These are phyloP conservation scores for Fusarium poae DNA, from an alignment of 2,329 filamentous ascomycete genomes.

Conservation along the genomic window DNA sequence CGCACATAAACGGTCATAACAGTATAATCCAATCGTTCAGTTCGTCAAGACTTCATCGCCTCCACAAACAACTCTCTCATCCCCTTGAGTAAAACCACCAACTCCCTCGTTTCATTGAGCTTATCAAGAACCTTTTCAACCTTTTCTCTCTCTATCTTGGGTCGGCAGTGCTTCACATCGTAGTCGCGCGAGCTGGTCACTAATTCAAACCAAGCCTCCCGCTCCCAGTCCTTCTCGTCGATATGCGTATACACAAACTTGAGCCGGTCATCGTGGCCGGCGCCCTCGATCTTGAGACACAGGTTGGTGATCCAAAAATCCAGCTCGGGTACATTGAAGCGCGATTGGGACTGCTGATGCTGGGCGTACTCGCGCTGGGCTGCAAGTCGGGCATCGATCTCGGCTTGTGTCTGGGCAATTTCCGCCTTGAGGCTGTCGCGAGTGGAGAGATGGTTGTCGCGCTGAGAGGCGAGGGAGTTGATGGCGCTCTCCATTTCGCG, in stretches of 20 bases:
- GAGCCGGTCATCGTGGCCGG: conserved; percentile 83
- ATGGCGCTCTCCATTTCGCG: conserved; percentile 78
- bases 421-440: conserved; percentile 71
- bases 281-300: conserved; percentile 89
- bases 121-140: conserved; percentile 81
- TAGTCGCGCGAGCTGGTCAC: conserved; percentile 86
- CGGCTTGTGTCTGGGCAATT: conserved; percentile 75
- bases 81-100: conserved; percentile 80
- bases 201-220: conserved; percentile 94
- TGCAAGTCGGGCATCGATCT: conserved; percentile 77
- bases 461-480: conserved; percentile 68
- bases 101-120: conserved; percentile 83
- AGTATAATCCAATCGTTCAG: conserved; percentile 9
- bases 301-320: conserved; percentile 96
- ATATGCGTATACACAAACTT: conserved; percentile 92
- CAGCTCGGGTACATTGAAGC: conserved; percentile 92
- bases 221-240: conserved; percentile 87
- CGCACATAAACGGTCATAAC: conserved; percentile 27
- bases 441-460: conserved; percentile 69
- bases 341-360: conserved; percentile 83
- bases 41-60: conserved; percentile 66
- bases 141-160: conserved; percentile 83
- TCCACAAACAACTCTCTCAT: conserved; percentile 85
- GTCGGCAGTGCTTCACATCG: conserved; percentile 82
- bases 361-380: conserved; percentile 78